Conservation (phyloP, 2,329 filamentous ascomycete genomes). For the Hymenoscyphus albidus region DNA sequence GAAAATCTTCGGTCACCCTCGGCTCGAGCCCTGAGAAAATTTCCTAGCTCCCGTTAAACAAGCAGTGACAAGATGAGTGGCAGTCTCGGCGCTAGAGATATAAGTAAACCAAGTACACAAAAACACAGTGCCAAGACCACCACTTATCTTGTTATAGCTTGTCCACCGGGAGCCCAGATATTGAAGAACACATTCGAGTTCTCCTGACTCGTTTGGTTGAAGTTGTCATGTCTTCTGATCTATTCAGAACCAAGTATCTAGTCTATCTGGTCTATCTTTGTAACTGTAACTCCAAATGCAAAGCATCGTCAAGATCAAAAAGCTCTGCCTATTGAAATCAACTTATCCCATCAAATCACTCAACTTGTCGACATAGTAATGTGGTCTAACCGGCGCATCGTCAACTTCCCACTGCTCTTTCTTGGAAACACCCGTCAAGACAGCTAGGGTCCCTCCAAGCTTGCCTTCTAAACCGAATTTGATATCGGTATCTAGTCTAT, state of each 20-base stretch:
- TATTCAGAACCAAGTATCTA: background rate
- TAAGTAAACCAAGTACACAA: too few species aligned
- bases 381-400: slow-evolving; percentile 66
- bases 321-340: background rate
- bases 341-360: slow-evolving; percentile 61
- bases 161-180: background rate
- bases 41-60: background rate
- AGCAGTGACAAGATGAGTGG: too few species aligned
- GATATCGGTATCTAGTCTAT: slow-evolving; percentile 92
- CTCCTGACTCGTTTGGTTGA: background rate
- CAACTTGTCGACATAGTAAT: slow-evolving; percentile 79
- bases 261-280: background rate
- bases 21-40: background rate
- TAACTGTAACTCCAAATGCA: background rate
- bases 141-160: background rate
- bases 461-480: slow-evolving; percentile 89
- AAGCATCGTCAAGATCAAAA: background rate
- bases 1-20: background rate
- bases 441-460: slow-evolving; percentile 84
- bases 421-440: slow-evolving; percentile 84
- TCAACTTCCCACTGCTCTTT: slow-evolving; percentile 77
- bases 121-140: too few species aligned
- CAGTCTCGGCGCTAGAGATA: too few species aligned
- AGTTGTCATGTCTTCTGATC: background rate
- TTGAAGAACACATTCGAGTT: background rate